A percentile compares a stretch with the other conserved stretches of the same genome.
phyloP scores from a whole-genome alignment of 306 rosid genomes.

The Calophaca sinica region DNA sequence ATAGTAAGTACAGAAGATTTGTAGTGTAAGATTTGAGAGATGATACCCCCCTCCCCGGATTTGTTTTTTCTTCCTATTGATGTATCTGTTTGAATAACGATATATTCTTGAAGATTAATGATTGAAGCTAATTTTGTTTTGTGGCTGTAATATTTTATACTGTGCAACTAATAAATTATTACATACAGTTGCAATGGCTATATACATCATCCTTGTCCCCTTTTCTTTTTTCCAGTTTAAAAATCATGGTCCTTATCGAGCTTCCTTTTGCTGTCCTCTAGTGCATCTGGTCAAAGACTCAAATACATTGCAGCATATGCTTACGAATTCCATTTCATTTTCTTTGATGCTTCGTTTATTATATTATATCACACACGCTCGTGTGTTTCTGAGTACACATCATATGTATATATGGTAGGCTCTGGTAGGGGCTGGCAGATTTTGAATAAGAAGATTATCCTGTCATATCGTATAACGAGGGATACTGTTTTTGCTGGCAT shows the following conservation, averaged over 20 bases:
- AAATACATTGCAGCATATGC: constrained; percentile 39
- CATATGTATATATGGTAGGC: constrained; percentile 42
- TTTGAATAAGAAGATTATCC: constrained; percentile 58
- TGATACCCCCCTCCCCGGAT: constrained; percentile 31
- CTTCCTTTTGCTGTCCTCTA: constrained; percentile 41
- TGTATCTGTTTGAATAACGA: constrained; percentile 64
- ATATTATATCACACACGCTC: constrained; percentile 35
- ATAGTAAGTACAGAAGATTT: constrained; percentile 67
- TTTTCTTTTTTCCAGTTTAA: not conserved
- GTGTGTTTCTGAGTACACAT: constrained; percentile 43
- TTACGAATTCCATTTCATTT: constrained; percentile 32
- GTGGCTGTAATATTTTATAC: constrained; percentile 53
- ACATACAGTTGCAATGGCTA: constrained; percentile 24
- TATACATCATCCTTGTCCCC: not conserved
- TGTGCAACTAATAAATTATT: constrained; percentile 47
- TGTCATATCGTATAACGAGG: constrained; percentile 53
- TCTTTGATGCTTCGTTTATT: constrained; percentile 35
- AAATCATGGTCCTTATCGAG: constrained; percentile 10
- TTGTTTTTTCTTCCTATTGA: constrained; percentile 44
- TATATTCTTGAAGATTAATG: constrained; percentile 51
- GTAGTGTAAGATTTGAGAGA: constrained; percentile 59
- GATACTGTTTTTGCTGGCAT: constrained; percentile 65
- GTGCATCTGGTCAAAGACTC: constrained; percentile 49
- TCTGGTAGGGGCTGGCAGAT: constrained; percentile 60
- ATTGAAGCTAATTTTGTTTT: constrained; percentile 58